Base-by-base conservation (phyloP, 2,329 filamentous ascomycete genomes). In the Aspergillus melleus region DNA sequence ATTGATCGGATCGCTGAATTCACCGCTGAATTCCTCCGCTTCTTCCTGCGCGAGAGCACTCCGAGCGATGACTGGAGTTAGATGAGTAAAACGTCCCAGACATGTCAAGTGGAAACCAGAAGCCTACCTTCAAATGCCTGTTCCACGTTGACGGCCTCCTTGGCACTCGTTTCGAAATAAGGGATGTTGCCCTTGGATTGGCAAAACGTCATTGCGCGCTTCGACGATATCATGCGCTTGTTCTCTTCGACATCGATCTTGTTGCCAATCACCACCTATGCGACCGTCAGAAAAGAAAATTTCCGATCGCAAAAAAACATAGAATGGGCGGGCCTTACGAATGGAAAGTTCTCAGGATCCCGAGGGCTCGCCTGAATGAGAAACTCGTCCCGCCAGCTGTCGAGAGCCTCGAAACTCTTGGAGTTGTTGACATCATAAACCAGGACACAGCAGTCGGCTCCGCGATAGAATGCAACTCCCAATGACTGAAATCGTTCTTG, bases 341-440 rank as follows among this genome's bases (percentile, higher is more conserved):
- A 99, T 53, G 95, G 95, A 77, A 99, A 99, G 77, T 90, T 96
- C 76, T 97, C 93, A 1, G 95, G 95, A 70, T 99, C 95, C 73
- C 96, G 88, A 5, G 95, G 95, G 67, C 92, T 96, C 6, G 95
- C 95, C 80, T 99, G 95, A 69, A 99, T 96, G 68, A 99, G 80
- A 75, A 99, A 99, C 78, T 99, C 95, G 74, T 99, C 95, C 72
- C 95, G 86, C 95, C 95, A 99, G 80, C 92, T 96, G 77, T 99
- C 95, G 61, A 99, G 86, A 14, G 94, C 96, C 76, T 99, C 95
- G 77, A 99, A 99, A 77, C 92, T 96, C 86, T 99, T 99, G 63
- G 93, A 90, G 78, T 97, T 98, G 83, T 99, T 99, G 78, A 99
- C 94, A 74, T 99, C 94, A 82, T 95, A 98, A 55, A 98, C 94